Percentiles rank a stretch among this genome's conserved stretches.
Conservation (phyloP, 2,329 filamentous ascomycete species). For the Fusarium sp. region DNA sequence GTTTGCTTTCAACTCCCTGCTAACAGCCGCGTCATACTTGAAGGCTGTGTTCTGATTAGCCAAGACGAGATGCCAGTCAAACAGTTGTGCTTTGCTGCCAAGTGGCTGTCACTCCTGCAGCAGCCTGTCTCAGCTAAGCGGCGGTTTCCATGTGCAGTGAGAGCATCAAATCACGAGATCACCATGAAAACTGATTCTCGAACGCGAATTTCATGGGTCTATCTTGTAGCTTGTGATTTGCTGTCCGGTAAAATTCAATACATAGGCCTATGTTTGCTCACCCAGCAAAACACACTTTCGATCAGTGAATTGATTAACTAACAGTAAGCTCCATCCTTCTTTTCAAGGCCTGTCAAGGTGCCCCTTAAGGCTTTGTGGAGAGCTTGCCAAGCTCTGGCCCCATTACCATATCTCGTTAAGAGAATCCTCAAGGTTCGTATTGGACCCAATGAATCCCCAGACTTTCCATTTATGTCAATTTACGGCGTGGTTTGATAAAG, state of each 20-base stretch:
- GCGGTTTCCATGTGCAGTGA: not conserved
- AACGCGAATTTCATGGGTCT: not conserved
- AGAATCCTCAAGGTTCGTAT: not conserved
- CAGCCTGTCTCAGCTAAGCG: slow-evolving; percentile 3
- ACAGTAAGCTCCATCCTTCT: not conserved
- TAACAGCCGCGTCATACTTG: not conserved
- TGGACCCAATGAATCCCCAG: not conserved
- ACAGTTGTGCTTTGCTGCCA: not conserved
- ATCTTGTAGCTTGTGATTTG: not conserved
- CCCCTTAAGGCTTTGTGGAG: not conserved
- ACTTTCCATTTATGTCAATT: not conserved
- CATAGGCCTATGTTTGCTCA: not conserved
- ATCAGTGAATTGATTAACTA: not conserved
- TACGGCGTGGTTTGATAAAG: not conserved
- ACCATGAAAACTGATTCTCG: not conserved
- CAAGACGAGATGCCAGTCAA: not conserved
- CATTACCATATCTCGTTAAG: not conserved
- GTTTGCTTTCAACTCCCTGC: not conserved
- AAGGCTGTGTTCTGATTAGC: not conserved
- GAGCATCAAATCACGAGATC: not conserved
- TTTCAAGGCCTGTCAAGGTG: not conserved
- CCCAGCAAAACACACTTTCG: not conserved
- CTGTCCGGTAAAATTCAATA: not conserved
- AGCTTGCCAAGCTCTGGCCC: not conserved
- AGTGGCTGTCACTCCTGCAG: not conserved